Percentiles rank a stretch among this genome's conserved stretches.
These are phyloP conservation scores for Eimeria zaria DNA, from an alignment of 169 alveolate genomes.

Conservation along the genomic window DNA sequence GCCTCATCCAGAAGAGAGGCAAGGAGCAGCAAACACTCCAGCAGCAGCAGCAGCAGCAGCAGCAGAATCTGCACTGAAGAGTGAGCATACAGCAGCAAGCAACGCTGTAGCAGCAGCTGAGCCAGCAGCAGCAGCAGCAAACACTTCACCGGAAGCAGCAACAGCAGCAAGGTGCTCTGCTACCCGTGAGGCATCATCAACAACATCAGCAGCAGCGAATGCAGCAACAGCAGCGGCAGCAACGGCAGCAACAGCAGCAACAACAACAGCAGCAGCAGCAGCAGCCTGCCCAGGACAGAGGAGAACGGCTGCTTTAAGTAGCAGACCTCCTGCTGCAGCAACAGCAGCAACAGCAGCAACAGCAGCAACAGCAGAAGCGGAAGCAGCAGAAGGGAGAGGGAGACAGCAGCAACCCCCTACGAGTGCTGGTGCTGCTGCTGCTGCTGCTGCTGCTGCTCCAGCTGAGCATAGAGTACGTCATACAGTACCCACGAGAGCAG, in stretches of 20 bases:
- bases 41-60: background rate
- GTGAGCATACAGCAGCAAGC: background rate
- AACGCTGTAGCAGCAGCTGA: background rate
- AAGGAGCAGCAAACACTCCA: background rate
- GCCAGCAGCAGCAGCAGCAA: background rate
- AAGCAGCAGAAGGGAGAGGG: background rate
- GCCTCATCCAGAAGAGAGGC: background rate
- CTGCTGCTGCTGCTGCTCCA: conserved; percentile 18
- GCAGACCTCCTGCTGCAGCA: background rate
- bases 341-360: conserved; percentile 16
- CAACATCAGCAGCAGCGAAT: too few relatives aligned
- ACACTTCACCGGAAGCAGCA: background rate
- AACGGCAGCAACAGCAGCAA: background rate
- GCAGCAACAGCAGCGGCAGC: too few relatives aligned
- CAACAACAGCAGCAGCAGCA: conserved; percentile 36
- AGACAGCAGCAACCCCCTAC: background rate
- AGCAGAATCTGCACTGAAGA: background rate
- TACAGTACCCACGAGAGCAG: too few relatives aligned
- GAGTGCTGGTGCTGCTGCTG: too few relatives aligned
- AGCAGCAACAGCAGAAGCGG: conserved; percentile 25
- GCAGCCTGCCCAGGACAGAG: background rate
- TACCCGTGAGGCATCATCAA: background rate
- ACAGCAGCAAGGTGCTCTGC: background rate
- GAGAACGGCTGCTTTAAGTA: background rate
- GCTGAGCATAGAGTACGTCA: background rate